Base-by-base conservation (phyloP, 305 asterid genomes). In the Fraxinus angustifolia region DNA sequence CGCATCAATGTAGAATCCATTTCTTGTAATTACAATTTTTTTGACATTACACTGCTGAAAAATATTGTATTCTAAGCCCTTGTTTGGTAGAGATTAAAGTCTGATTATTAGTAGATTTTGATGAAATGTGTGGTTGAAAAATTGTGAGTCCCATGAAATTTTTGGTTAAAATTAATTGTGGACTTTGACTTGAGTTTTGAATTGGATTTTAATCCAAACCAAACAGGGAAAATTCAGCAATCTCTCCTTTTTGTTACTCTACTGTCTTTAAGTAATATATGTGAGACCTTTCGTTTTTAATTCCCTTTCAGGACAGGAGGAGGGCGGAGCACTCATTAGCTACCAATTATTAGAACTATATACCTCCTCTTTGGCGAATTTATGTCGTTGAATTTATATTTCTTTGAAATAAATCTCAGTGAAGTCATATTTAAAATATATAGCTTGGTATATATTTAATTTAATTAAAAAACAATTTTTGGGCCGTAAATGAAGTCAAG, bases 1-100 rank as follows among this genome's bases (percentile, higher is more conserved):
- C 97, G 94, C 40, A 95, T 93, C 84, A 93, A 95, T 91, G 99
- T 95, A 93, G 33, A 68, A 14, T 75, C 45, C 81, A 14, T 75
- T 38, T 85, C 77, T 79, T 76, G 12, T 78, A 67, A 30, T 75
- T 38, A 8, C 73, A 78, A 19, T 76, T 28, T 76, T 72, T 72
- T 77, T 28, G 30, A 7, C 77, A 67, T 81, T 60, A 33, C 71
- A 19, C 23, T 48, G 45, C 82, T 78, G 26, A 62, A 78, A 33
- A 74, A 53, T 45, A 50, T 58, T 75, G 60, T 21, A 45, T 67
- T 76, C 78, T 76, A 73, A 77, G 50, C 1, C 50, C 45, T 40
- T 40, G 16, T 40, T 40, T 40, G 50, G 50, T 40, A 40, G 50
- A 40, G 50, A 40, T 40, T 40, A 40, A 40, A 40, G 50, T 40